Percentiles rank a stretch among this genome's conserved stretches.
These are phyloP conservation scores for Solanum arcanum DNA, from an alignment of 257 asterid genomes.

Conservation along the genomic window DNA sequence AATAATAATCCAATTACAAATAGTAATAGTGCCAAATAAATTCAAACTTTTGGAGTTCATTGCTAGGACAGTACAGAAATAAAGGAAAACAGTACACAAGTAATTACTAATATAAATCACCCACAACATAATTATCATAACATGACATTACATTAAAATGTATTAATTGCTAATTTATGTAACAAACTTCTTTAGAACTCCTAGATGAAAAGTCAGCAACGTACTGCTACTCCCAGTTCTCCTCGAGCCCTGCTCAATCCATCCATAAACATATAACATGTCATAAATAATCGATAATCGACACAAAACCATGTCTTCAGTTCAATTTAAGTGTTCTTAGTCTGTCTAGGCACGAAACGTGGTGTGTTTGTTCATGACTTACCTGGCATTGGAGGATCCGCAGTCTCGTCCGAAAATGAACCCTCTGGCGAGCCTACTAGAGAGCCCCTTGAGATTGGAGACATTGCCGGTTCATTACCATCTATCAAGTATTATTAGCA, in stretches of 20 bases:
- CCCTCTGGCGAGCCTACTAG: slow-evolving; percentile 25
- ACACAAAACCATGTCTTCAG: not conserved
- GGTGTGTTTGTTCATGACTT: not conserved
- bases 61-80: not conserved
- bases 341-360: not conserved
- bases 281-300: not conserved
- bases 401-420: slow-evolving; percentile 4
- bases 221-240: slow-evolving; percentile 15
- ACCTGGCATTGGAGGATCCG: slow-evolving; percentile 1
- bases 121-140: not conserved
- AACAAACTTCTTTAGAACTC: not conserved
- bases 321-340: not conserved
- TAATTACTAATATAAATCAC: not conserved
- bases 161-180: not conserved
- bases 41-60: not conserved
- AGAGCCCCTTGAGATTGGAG: slow-evolving; percentile 38
- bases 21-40: not conserved
- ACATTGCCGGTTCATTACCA: slow-evolving; percentile 53
- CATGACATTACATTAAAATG: not conserved
- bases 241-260: slow-evolving; percentile 37
- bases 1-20: not conserved
- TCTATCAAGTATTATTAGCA: slow-evolving; percentile 11
- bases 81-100: not conserved
- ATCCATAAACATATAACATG: not conserved
- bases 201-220: not conserved